Evolutionary conservation across 345 rosid genomes (phyloP), one percentile per base, ranked within the genome.

Genomic region (Gossypium mustelinum): DNA sequence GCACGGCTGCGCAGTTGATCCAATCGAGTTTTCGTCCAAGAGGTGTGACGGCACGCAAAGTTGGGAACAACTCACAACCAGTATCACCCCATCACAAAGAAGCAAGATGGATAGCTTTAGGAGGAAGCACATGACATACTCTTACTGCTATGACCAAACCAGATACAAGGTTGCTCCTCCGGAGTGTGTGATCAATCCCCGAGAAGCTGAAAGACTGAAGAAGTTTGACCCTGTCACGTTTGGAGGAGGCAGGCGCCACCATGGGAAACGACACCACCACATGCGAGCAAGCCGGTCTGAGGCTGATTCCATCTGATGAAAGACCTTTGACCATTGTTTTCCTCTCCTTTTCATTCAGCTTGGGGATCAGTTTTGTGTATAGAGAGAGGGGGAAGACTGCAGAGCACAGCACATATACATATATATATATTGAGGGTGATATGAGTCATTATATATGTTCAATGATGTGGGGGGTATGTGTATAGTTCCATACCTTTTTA

Each of bases 1-100:
- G 27, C 96, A 91, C 1, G 99, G 99, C 41, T 95, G 99, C 11
- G 70, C 98, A 0, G 92, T 93, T 55, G 96, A 95, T 77, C 99
- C 97, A 0, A 84, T 88, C 0, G 90, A 91, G 62, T 92, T 82
- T 65, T 77, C 76, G 3, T 55, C 88, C 9, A 52, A 89, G 0
- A 86, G 47, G 79, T 93, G 99, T 7, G 96, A 93, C 34, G 10
- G 68, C 10, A 39, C 84, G 0, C 75, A 60, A 2, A 84, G 73
- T 72, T 77, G 76, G 22, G 80, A 70, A 29, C 84, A 76, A 11
- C 68, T 79, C 14, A 85, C 86, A 0, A 75, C 80, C 2, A 86
- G 79, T 54, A 72, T 90, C 70, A 82, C 87, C 0, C 79, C 84
- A 5, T n/a, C 68, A 1, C 90, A 85, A 72, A 85, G 90, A 83